Conservation (phyloP, 2,329 filamentous ascomycete species). For the Graphiopsis chlorocephala region DNA sequence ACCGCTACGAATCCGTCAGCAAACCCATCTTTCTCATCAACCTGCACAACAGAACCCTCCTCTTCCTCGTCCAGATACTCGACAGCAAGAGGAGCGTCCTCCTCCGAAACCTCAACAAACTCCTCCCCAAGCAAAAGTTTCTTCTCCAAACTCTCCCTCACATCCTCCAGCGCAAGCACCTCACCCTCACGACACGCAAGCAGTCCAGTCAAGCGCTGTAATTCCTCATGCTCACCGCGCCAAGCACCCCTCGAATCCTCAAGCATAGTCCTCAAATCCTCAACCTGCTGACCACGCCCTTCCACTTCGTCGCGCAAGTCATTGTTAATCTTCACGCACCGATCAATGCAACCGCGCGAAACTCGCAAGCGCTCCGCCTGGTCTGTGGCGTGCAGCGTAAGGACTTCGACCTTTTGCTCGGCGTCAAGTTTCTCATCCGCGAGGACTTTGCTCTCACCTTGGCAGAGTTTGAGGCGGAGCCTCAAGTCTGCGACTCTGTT, state of each 20-base stretch:
- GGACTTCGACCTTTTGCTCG: background rate
- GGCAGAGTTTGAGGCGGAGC: background rate
- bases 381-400: background rate
- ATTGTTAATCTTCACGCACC: background rate
- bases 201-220: background rate
- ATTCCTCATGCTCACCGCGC: background rate
- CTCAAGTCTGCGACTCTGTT: background rate
- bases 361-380: too few species aligned
- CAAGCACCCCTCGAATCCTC: background rate
- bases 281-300: background rate
- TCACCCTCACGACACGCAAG: background rate
- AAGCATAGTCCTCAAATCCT: background rate
- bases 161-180: conserved; percentile 9
- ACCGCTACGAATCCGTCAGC: background rate
- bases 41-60: background rate
- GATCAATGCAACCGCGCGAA: background rate
- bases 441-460: background rate
- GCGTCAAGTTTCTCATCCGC: background rate
- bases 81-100: conserved; percentile 17
- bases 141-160: conserved; percentile 20
- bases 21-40: background rate
- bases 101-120: conserved; percentile 20
- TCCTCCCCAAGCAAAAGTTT: conserved; percentile 19
- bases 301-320: background rate
- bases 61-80: background rate